Percentiles rank a stretch among this genome's conserved stretches.
Evolutionary conservation across 1,284 basidiomycete species (phyloP).

Genomic region (Thelephora terrestris): DNA sequence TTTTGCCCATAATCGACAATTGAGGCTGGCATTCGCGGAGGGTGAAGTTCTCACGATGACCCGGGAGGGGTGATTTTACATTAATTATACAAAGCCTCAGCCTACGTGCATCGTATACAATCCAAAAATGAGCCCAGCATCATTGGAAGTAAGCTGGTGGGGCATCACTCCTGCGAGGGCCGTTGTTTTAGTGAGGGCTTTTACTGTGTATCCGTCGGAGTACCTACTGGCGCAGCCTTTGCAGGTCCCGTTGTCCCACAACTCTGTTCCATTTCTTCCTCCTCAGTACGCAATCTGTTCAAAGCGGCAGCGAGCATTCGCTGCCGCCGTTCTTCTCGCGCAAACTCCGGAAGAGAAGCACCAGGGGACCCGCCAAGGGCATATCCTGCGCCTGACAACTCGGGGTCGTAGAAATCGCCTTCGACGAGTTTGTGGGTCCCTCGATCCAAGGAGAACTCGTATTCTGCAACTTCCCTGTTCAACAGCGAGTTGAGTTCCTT

Average conservation of each 20-base stretch:
- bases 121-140: no score
- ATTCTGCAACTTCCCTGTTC: slow-evolving; percentile 62
- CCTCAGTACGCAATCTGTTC: slow-evolving; percentile 46
- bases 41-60: no score
- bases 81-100: no score
- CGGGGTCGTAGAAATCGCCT: slow-evolving; percentile 37
- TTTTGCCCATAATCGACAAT: no score
- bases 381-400: slow-evolving; percentile 32
- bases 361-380: slow-evolving; percentile 19
- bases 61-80: no score
- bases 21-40: no score
- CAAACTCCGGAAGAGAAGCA: slow-evolving; percentile 24
- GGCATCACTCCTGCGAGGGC: no score
- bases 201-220: no score
- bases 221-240: no score
- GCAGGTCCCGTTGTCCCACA: slow-evolving; percentile 42
- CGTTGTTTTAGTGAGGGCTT: no score
- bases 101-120: no score
- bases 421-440: slow-evolving; percentile 42
- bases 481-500: slow-evolving; percentile 68
- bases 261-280: slow-evolving; percentile 60
- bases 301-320: slow-evolving; percentile 49
- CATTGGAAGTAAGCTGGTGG: no score
- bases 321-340: slow-evolving; percentile 44
- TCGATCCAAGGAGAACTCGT: slow-evolving; percentile 41